Evolutionary conservation across 495 filamentous ascomycete species (phyloP).

Genomic region (Chaetomium tenue): DNA sequence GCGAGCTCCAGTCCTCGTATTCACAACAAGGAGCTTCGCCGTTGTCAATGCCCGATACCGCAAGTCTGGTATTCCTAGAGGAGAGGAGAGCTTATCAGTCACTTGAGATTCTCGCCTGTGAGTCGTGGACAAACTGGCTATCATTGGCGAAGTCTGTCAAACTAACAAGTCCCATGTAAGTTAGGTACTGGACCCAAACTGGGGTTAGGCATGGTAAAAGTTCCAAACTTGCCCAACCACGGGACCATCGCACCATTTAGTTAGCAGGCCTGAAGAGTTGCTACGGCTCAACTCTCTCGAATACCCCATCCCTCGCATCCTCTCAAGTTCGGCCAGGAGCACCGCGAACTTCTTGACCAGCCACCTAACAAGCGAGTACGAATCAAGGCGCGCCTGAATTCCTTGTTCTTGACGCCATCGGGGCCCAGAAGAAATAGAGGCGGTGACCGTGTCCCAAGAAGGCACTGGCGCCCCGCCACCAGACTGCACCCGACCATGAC

Average conservation of each 20-base stretch:
- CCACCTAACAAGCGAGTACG: background rate
- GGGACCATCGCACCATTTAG: background rate
- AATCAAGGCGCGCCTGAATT: background rate
- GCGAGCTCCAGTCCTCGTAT: too few relatives aligned
- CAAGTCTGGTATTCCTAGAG: too few relatives aligned
- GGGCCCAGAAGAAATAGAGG: background rate
- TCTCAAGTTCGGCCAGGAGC: background rate
- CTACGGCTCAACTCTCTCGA: background rate
- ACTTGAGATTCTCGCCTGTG: too few relatives aligned
- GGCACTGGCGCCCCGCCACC: background rate
- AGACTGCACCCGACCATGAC: background rate
- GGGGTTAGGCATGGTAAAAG: background rate
- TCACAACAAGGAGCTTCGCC: too few relatives aligned
- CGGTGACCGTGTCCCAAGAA: background rate
- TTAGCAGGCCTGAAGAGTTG: background rate
- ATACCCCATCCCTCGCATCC: background rate
- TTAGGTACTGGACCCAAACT: too few relatives aligned
- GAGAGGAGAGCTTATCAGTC: too few relatives aligned
- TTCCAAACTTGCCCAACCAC: background rate
- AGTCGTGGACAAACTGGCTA: too few relatives aligned
- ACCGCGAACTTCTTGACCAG: background rate
- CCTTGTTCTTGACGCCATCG: background rate
- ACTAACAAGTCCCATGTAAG: too few relatives aligned
- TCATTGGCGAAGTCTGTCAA: too few relatives aligned
- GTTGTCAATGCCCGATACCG: too few relatives aligned